Evolutionary conservation across 257 asterid genomes (phyloP), one percentile per base, ranked within the genome.

Genomic region (Echites panduratus): DNA sequence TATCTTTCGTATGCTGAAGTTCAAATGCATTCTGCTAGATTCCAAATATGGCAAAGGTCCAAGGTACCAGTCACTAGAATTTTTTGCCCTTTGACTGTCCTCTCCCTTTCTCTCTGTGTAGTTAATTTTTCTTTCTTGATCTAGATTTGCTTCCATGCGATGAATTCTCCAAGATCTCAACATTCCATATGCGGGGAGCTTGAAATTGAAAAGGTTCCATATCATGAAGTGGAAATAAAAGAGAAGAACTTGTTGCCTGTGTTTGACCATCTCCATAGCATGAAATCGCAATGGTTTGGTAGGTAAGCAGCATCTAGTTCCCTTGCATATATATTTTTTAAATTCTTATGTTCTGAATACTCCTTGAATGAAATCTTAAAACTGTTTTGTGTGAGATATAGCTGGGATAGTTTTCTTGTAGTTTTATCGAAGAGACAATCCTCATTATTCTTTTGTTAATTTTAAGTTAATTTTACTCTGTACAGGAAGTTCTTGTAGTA

Each of bases 1-100:
- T 83, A 85, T 77, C 72, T 87, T 59, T 89, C 93, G 32, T 84
- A 84, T 70, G 96, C 91, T 66, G 96, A 89, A 82, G 93, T 89
- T 75, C 91, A 89, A 75, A 83, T 85, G 75, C 75, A 80, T 64
- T 82, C 89, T 64, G 76, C 80, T 75, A 84, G 91, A 44, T 41
- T 74, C 27, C 93, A 88, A 69, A 73, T 89, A 77, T 89, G 96
- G 96, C 90, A 84, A 73, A 87, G 86, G 17, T 45, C 68, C 1
- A 84, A 84, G 90, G 92, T 84, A 82, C 47, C 11, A n/a, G 24
- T 45, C 8, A 41, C n/a, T 66, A 17, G 32, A 20, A 65, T 66
- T 45, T 73, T 24, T 26, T 48, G 63, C 47, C 62, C 20, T 14
- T 43, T 56, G 9, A 57, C 48, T 76, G 66, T 77, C 40, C 19